Base-by-base conservation (phyloP, 495 filamentous ascomycete genomes). In the Penicillium arizonense region DNA sequence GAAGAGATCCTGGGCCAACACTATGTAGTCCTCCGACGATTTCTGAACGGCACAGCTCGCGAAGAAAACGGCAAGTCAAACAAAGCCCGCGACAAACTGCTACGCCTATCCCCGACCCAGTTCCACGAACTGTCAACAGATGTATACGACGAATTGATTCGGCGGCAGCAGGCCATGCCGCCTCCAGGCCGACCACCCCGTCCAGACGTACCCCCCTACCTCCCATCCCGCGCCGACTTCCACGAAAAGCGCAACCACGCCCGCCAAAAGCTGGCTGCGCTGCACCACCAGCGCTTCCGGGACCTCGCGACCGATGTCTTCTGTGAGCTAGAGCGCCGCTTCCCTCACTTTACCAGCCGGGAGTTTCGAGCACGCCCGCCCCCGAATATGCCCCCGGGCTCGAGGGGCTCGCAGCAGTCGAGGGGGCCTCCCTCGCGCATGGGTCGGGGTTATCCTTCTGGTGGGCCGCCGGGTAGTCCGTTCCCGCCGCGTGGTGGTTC, bases 231-330 rank as follows among this genome's bases (percentile, higher is more conserved):
- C 65, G 76, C 83, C 16, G 87, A 87, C 50, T 97, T 97, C 72
- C 95, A 98, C 72, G 90, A 90, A 18, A 97, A 97, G 72, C 86
- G 94, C 42, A 98, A 98, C 64, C 91, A 97, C 68, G 94, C 94
- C 6, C 82, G 94, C 43, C 89, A 96, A 72, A 96, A 94, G 68
- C 84, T 98, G 12, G 89, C 90, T 2, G 94, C 90, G 1, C 81
- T 97, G 7, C 88, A 90, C 21, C 82, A 87, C 21, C 83, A 87
- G 11, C 78, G 91, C 21, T 98, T 98, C 64, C 80, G 89, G 47
- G 92, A 97, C 58, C 77, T 98, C 5, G 94, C 91, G 12, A 96
- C 90, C 16, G 94, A 98, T 74, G 95, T 98, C 12, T 97, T 91
- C 64, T 94, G 85, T 67, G 94, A 98, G 61, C 70, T 97, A 39